Conservation (phyloP, 164 flowering plant species). For the Amborella trichopoda region DNA sequence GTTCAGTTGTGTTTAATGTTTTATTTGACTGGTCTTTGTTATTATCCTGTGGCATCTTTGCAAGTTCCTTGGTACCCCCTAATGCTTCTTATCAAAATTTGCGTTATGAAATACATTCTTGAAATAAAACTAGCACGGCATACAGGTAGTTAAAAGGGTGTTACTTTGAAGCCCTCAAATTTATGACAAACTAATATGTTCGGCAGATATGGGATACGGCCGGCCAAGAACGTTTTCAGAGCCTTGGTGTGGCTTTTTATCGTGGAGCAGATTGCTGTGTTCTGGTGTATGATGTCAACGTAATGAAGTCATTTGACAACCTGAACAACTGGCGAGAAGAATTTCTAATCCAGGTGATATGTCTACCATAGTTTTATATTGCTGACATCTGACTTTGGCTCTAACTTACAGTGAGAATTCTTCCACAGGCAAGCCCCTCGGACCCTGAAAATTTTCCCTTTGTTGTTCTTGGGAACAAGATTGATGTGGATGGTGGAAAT, state of each 20-base stretch:
- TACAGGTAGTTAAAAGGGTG: too few species aligned
- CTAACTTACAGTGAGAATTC: neutral
- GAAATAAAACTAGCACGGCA: too few species aligned
- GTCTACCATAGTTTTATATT: neutral
- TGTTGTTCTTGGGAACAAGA: slow-evolving; percentile 84
- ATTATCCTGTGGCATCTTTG: too few species aligned
- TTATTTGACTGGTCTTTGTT: too few species aligned
- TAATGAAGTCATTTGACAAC: slow-evolving; percentile 78
- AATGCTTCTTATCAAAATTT: too few species aligned
- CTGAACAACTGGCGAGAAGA: slow-evolving; percentile 94
- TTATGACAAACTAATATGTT: too few species aligned
- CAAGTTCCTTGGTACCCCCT: too few species aligned
- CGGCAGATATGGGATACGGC: slow-evolving; percentile 96
- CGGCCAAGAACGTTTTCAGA: slow-evolving; percentile 93
- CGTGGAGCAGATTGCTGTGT: slow-evolving; percentile 98
- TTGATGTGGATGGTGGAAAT: slow-evolving; percentile 87
- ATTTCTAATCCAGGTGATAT: slow-evolving; percentile 70
- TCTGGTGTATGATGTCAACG: slow-evolving; percentile 91
- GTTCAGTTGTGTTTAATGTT: too few species aligned
- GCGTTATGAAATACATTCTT: too few species aligned
- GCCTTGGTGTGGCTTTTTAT: slow-evolving; percentile 93
- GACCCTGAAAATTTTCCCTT: slow-evolving; percentile 96
- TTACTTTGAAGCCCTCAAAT: neutral
- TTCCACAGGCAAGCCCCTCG: slow-evolving; percentile 83
- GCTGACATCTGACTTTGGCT: neutral